A percentile compares a stretch with the other conserved stretches of the same genome.
Conservation (phyloP, 2,329 filamentous ascomycete genomes). For the Aspergillus sp. region DNA sequence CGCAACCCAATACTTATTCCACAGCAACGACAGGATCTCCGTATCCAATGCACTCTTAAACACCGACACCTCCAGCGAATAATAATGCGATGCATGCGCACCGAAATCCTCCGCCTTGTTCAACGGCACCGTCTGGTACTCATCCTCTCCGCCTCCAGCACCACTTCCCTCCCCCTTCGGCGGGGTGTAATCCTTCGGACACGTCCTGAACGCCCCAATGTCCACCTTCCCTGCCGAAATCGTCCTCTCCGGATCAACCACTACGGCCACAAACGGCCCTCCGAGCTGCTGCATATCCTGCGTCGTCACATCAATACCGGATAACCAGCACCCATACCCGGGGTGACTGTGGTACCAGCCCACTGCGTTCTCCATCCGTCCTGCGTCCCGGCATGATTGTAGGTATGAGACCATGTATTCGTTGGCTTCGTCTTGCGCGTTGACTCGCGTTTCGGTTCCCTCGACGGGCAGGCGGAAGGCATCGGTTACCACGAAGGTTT, state of each 20-base stretch:
- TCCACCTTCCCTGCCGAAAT: constrained; percentile 94
- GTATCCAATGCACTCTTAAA: constrained; percentile 92
- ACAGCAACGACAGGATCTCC: constrained; percentile 81
- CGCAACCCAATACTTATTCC: constrained; percentile 97
- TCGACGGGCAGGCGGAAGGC: constrained; percentile 93
- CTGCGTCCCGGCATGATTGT: constrained; percentile 70
- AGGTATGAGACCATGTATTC: constrained; percentile 94
- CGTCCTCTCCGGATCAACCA: constrained; percentile 94
- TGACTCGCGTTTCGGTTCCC: constrained; percentile 97
- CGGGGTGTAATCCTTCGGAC: constrained; percentile 71
- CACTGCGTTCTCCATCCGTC: constrained; percentile 85
- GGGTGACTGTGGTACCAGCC: constrained; percentile 99
- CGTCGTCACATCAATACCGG: constrained; percentile 90
- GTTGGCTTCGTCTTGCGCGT: constrained; percentile 92
- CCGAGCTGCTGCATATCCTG: constrained; percentile 85
- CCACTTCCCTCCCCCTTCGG: constrained; percentile 46
- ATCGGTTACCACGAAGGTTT: constrained; percentile 87
- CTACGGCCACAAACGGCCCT: constrained; percentile 92
- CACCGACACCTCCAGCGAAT: constrained; percentile 85
- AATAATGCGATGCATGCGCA: constrained; percentile 87
- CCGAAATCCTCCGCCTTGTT: constrained; percentile 95
- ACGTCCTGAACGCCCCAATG: constrained; percentile 95
- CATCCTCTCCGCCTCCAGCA: constrained; percentile 29
- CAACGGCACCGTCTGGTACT: constrained; percentile 68
- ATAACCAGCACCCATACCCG: constrained; percentile 97